A percentile compares a stretch with the other conserved stretches of the same genome.
phyloP scores from a whole-genome alignment of 2,329 filamentous ascomycete genomes.

The Colletotrichum sp. region DNA sequence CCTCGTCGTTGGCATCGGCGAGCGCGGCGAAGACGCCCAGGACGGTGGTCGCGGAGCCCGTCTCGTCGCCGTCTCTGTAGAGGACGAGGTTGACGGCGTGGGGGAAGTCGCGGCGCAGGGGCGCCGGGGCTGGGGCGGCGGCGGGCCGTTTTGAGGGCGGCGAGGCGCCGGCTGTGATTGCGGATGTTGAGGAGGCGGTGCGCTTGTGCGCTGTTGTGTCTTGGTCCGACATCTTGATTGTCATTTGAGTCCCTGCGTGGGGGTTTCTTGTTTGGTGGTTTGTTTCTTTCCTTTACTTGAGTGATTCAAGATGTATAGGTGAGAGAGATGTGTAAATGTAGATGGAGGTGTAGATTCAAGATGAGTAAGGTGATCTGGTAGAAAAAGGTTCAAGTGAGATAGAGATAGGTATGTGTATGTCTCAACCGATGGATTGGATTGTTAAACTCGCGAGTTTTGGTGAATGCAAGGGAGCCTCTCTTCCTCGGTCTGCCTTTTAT shows the following conservation, averaged over 20 bases:
- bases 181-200: constrained; percentile 13
- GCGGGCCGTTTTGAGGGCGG: constrained; percentile 37
- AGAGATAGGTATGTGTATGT: neutral
- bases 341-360: neutral
- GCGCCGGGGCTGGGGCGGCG: constrained; percentile 31
- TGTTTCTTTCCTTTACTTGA: neutral
- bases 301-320: neutral
- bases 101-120: constrained; percentile 13
- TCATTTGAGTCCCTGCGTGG: neutral
- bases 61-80: constrained; percentile 30
- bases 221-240: constrained; percentile 9
- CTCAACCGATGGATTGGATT: neutral
- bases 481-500: neutral
- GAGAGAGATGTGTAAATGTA: neutral
- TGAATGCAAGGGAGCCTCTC: neutral
- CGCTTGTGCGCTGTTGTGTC: constrained; percentile 16
- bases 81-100: constrained; percentile 35
- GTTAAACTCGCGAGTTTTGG: neutral
- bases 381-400: neutral
- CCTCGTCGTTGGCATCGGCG: constrained; percentile 39
- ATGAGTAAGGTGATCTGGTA: neutral
- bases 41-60: constrained; percentile 25
- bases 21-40: constrained; percentile 36
- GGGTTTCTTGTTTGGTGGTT: neutral
- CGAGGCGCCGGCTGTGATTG: neutral